Percentiles rank a stretch among this genome's conserved stretches.
These are phyloP conservation scores for Glycine soja DNA, from an alignment of 306 rosid genomes.

Conservation along the genomic window DNA sequence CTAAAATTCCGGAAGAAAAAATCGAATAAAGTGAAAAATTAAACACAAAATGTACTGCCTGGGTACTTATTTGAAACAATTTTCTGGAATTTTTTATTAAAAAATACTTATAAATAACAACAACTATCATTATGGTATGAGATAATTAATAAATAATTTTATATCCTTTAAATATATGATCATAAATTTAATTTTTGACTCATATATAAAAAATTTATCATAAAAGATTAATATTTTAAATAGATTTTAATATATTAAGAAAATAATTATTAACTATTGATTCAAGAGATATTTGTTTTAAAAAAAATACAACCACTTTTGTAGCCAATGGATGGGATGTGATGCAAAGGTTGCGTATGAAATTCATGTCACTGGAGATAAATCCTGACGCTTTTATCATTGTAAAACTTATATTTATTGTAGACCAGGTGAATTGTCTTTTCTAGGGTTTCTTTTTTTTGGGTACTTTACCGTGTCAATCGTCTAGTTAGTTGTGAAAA, in stretches of 20 bases:
- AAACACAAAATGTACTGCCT: neutral
- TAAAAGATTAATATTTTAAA: too few relatives aligned
- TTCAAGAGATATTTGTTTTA: too few relatives aligned
- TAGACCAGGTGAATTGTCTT: conserved; percentile 34
- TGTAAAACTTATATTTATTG: neutral
- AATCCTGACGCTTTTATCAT: conserved; percentile 14
- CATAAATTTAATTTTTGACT: too few relatives aligned
- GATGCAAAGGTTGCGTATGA: conserved; percentile 8
- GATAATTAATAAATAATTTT: too few relatives aligned
- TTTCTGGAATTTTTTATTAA: neutral
- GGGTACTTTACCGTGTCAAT: neutral
- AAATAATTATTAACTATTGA: too few relatives aligned
- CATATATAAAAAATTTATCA: too few relatives aligned
- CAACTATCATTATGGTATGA: too few relatives aligned
- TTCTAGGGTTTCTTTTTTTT: neutral
- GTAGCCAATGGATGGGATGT: neutral
- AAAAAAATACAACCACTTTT: neutral
- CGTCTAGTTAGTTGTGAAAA: neutral
- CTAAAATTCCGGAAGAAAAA: too few relatives aligned
- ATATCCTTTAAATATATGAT: too few relatives aligned
- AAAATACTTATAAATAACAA: too few relatives aligned
- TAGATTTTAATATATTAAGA: too few relatives aligned
- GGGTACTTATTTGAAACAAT: neutral
- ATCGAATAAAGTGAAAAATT: neutral
- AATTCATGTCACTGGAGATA: neutral